Evolutionary conservation across 2,329 filamentous ascomycete genomes (phyloP).

Genomic region (Camptophora hylomeconis): DNA sequence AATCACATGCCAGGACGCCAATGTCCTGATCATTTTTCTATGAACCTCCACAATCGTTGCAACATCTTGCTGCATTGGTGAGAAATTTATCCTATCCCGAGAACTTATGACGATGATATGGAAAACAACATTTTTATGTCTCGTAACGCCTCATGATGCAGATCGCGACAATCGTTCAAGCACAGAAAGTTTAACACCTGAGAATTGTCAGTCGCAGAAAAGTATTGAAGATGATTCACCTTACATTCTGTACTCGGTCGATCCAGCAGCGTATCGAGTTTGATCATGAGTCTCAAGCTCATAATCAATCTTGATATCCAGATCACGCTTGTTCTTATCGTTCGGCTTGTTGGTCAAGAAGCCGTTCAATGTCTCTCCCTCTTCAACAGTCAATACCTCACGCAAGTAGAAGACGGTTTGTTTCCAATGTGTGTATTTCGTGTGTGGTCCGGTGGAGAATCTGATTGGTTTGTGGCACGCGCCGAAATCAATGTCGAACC

Average conservation of each 20-base stretch:
- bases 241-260: slow-evolving; percentile 63
- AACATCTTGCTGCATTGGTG: no score
- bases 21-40: no score
- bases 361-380: slow-evolving; percentile 67
- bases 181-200: slow-evolving; percentile 14
- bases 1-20: no score
- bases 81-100: no score
- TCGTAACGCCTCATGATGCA: no score
- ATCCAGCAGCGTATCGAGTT: slow-evolving; percentile 54
- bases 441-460: slow-evolving; percentile 94
- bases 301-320: slow-evolving; percentile 84
- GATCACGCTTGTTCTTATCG: slow-evolving; percentile 82
- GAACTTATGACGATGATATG: no score
- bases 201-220: not conserved
- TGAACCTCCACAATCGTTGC: no score
- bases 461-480: slow-evolving; percentile 96
- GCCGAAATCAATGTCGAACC: slow-evolving; percentile 98
- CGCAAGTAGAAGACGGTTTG: slow-evolving; percentile 97
- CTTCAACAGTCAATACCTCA: slow-evolving; percentile 82
- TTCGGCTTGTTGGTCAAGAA: slow-evolving; percentile 75
- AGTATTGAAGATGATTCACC: no score
- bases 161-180: no score
- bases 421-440: slow-evolving; percentile 99
- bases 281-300: slow-evolving; percentile 63
- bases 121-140: no score